Evolutionary conservation across 2,329 filamentous ascomycete species (phyloP).

Genomic region (Claviceps sorghi): DNA sequence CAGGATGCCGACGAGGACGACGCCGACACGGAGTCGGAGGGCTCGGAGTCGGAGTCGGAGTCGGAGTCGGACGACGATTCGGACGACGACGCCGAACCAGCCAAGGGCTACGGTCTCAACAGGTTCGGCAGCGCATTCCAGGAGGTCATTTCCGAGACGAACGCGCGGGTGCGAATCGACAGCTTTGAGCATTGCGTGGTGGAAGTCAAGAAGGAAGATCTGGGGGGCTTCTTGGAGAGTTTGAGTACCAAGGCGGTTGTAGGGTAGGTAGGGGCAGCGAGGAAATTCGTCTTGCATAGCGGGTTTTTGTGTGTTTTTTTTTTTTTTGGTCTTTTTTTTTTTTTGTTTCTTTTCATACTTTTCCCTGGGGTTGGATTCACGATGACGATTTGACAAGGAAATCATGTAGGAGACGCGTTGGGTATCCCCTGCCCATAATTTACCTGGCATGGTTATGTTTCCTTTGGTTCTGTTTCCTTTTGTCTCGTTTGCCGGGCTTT

Average conservation of each 20-base stretch:
- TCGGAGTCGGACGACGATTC: constrained; percentile 32
- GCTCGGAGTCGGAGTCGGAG: constrained; percentile 28
- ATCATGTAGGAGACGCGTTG: too few species aligned
- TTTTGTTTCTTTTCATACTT: neutral
- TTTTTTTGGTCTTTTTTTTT: neutral
- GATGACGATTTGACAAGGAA: neutral
- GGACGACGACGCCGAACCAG: constrained; percentile 36
- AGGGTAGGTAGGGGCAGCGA: constrained; percentile 23
- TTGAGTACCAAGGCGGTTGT: constrained; percentile 83
- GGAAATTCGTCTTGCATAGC: neutral
- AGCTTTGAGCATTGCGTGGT: constrained; percentile 96
- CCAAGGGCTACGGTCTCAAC: constrained; percentile 63
- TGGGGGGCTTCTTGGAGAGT: constrained; percentile 78
- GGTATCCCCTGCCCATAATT: too few species aligned
- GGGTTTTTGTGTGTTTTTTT: neutral
- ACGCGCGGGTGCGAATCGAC: constrained; percentile 77
- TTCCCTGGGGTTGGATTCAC: neutral
- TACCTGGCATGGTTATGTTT: neutral
- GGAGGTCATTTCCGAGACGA: constrained; percentile 84
- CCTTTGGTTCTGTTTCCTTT: neutral
- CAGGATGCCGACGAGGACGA: constrained; percentile 27
- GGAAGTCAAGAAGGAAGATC: constrained; percentile 92
- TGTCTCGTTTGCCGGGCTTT: neutral
- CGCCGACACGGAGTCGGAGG: constrained; percentile 29
- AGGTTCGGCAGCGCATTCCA: constrained; percentile 92